Evolutionary conservation across 2,329 filamentous ascomycete species (phyloP), one percentile per base, ranked within the genome.

Genomic region (Aspergillus piperis): DNA sequence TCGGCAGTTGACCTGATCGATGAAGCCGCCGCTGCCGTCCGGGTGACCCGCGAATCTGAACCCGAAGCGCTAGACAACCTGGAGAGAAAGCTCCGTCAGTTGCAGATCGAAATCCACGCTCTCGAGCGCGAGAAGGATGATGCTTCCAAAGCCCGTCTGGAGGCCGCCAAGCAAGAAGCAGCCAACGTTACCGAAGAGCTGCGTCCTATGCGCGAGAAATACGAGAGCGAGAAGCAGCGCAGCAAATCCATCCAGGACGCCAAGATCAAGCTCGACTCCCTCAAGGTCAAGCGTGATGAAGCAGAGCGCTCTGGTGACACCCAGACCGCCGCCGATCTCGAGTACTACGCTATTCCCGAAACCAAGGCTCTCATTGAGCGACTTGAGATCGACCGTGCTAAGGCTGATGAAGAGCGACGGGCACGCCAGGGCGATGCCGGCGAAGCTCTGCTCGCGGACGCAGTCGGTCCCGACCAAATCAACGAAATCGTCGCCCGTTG

Each of bases 41-140:
- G 92, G 59, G 96, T 99, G 25, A 92, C 93, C 36, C 88, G 95
- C 68, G 95, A 99, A 79, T 99, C 95, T 1, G 93, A 98, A 70
- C 95, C 95, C 2, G 95, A 99, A 79, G 88, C 93, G 32, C 90
- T 99, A 55, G 95, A 99, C 78, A 96, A 91, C 55, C 85, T 99
- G 56, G 95, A 99, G 78, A 89, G 95, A 67, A 91, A 89, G 71
- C 83, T 92, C 63, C 90, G 92, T 61, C 95, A 99, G 77, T 84
- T 98, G 57, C 90, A 96, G 77, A 99, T 99, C 68, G 95, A 99
- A 77, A 99, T 99, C 60, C 94, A 97, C 72, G 95, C 95, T 38
- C 82, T 99, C 52, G 88, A 92, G 66, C 90, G 94, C 71, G 95
- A 99, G 75, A 94, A 96, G 76, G 95, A 99, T 68, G 91, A 97